Percentiles rank a stretch among this genome's conserved stretches.
Conservation (phyloP, 116 monocot species). For the Iris pallida region DNA sequence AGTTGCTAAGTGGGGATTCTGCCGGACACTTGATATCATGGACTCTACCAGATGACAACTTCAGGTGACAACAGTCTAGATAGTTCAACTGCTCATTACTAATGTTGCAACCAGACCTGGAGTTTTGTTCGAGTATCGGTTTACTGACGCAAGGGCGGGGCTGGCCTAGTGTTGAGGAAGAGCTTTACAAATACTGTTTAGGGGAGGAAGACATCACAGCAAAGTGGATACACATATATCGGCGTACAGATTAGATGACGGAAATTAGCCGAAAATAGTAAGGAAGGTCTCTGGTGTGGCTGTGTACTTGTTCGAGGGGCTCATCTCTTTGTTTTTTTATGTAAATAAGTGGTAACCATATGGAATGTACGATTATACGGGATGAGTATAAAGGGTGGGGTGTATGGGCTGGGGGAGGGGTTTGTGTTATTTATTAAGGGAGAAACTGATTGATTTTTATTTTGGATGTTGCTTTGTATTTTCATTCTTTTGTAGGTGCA, state of each 20-base stretch:
- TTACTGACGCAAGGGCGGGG: slow-evolving; percentile 1
- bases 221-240: not conserved
- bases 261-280: no score
- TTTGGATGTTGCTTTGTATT: no score
- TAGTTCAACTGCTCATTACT: not conserved
- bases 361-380: slow-evolving; percentile 46
- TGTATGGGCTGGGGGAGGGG: no score
- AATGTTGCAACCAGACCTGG: slow-evolving; percentile 4
- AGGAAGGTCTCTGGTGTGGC: not conserved
- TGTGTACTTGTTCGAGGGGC: not conserved
- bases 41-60: slow-evolving; percentile 64
- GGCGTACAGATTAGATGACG: slow-evolving; percentile 3
- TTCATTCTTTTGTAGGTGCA: no score
- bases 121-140: not conserved
- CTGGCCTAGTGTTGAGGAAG: slow-evolving; percentile 15
- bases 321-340: slow-evolving; percentile 21
- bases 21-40: slow-evolving; percentile 70
- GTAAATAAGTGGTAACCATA: slow-evolving; percentile 35
- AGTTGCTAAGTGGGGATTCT: slow-evolving; percentile 74
- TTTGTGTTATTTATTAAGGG: no score
- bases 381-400: slow-evolving; percentile 1
- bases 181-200: not conserved
- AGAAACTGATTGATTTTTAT: no score
- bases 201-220: not conserved
- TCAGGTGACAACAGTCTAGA: slow-evolving; percentile 8